Evolutionary conservation across 805 yeast genomes (phyloP), one percentile per base, ranked within the genome.

Genomic region (Yamadazyma paraphyllophila): DNA sequence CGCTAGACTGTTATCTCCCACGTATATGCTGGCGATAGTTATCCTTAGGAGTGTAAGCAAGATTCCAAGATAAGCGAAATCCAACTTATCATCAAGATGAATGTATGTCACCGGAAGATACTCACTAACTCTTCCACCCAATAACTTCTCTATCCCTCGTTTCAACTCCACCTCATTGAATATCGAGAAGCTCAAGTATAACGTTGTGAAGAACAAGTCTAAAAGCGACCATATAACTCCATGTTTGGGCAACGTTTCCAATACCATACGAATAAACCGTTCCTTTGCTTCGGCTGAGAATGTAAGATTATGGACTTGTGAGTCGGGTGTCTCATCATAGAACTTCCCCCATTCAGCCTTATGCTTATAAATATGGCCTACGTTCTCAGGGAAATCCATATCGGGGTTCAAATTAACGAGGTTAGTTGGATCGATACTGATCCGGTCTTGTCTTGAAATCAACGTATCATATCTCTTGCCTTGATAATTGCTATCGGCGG

Each of bases 51-150:
- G n/a, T 3, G 14, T 15, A 13, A 37, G 31, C 2, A 37, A 12
- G 30, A 25, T 37, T 9, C 40, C 40, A 12, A 37, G 27, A 37
- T 20, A 8, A 8, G 40, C 40, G n/a, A 37, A 37, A 14, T 37
- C 31, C 11, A 20, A 15, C n/a, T 37, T 37, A 5, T 25, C 27
- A 13, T 37, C 14, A 26, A 37, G 12, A 12, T 12, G 15, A 14
- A 37, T 25, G 16, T 25, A 12, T 6, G 29, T 37, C 2, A 37
- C 14, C 32, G 20, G 40, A 12, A 13, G n/a, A 26, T 37, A 26
- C 2, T 13, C 20, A 11, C 3, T 7, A 10, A n/a, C 10, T 37
- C 32, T 37, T n/a, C 40, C 40, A 25, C 40, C 40, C 17, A 37
- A 25, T 4, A 37, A 7, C 13, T 25, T 17, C 40, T 26, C 40